Percentiles rank a stretch among this genome's conserved stretches.
These are phyloP conservation scores for Talaromyces albobiverticillius DNA, from an alignment of 2,329 filamentous ascomycete genomes.

Conservation along the genomic window DNA sequence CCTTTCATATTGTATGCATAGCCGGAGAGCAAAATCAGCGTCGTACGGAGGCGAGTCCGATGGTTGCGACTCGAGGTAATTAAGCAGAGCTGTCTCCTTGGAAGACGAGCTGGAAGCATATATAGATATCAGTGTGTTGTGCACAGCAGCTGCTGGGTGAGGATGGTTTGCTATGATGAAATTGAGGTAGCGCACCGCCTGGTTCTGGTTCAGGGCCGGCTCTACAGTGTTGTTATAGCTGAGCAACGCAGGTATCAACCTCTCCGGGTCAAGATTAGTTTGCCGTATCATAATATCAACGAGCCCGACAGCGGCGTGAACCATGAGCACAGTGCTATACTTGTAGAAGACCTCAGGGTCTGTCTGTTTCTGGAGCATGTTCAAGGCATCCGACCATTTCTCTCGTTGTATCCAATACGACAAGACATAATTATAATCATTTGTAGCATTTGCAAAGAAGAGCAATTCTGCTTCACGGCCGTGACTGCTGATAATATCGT, in stretches of 20 bases:
- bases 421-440: slow-evolving; percentile 92
- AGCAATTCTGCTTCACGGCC: slow-evolving; percentile 90
- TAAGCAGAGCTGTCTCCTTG: slow-evolving; percentile 80
- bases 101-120: slow-evolving; percentile 82
- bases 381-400: slow-evolving; percentile 81
- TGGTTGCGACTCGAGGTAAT: slow-evolving; percentile 87
- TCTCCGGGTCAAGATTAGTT: slow-evolving; percentile 75
- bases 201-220: slow-evolving; percentile 71
- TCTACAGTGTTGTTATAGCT: slow-evolving; percentile 79
- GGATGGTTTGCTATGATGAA: slow-evolving; percentile 83
- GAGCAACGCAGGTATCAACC: slow-evolving; percentile 86
- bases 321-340: slow-evolving; percentile 96
- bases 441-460: slow-evolving; percentile 81
- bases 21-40: slow-evolving; percentile 88
- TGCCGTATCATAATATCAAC: slow-evolving; percentile 97
- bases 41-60: slow-evolving; percentile 84
- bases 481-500: slow-evolving; percentile 94
- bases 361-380: slow-evolving; percentile 88
- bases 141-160: slow-evolving; percentile 79
- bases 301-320: slow-evolving; percentile 75
- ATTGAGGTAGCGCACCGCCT: slow-evolving; percentile 89
- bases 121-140: slow-evolving; percentile 95
- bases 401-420: slow-evolving; percentile 97
- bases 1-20: slow-evolving; percentile 91
- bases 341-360: slow-evolving; percentile 92